These are phyloP conservation scores for Cucurbita pepo DNA, from an alignment of 306 rosid genomes.

Conservation along the genomic window DNA sequence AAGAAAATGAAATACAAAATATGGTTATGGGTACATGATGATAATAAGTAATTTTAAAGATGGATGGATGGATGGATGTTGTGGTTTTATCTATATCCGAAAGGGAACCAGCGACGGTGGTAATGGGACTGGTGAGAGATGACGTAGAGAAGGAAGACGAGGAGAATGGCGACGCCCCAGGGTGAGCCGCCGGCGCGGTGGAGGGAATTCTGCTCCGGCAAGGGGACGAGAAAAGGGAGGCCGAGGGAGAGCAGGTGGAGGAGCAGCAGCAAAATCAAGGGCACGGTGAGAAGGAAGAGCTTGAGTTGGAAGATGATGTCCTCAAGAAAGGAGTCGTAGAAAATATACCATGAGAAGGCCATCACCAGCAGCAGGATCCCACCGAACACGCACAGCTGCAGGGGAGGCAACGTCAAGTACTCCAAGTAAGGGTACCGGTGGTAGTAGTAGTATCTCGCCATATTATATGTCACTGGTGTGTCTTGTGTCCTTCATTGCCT, in stretches of 20 bases:
- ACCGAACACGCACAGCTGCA: constrained; percentile 40
- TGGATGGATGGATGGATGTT: too few relatives aligned
- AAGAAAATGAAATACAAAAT: too few relatives aligned
- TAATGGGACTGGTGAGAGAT: constrained; percentile 61
- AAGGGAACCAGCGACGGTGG: constrained; percentile 76
- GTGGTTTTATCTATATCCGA: constrained; percentile 8
- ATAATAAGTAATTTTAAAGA: too few relatives aligned
- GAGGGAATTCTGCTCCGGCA: constrained; percentile 45
- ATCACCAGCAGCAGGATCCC: constrained; percentile 32
- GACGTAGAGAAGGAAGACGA: constrained; percentile 44
- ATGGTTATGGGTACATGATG: too few relatives aligned
- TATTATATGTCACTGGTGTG: too few relatives aligned
- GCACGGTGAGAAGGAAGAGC: constrained; percentile 42
- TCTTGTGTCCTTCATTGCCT: too few relatives aligned
- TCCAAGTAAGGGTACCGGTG: constrained; percentile 24
- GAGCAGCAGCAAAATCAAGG: constrained; percentile 30
- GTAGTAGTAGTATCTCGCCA: constrained; percentile 32
- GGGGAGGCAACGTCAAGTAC: constrained; percentile 32
- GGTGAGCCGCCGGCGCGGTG: constrained; percentile 85
- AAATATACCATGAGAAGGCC: constrained; percentile 56
- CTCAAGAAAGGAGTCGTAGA: constrained; percentile 40
- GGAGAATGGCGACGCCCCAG: constrained; percentile 64
- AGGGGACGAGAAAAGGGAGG: constrained; percentile 18
- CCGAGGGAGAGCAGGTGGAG: constrained; percentile 44
- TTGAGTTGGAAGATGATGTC: constrained; percentile 37